Percentiles rank a stretch among this genome's conserved stretches.
Conservation (phyloP, 2,329 filamentous ascomycete genomes). For the Colletotrichum trifolii region DNA sequence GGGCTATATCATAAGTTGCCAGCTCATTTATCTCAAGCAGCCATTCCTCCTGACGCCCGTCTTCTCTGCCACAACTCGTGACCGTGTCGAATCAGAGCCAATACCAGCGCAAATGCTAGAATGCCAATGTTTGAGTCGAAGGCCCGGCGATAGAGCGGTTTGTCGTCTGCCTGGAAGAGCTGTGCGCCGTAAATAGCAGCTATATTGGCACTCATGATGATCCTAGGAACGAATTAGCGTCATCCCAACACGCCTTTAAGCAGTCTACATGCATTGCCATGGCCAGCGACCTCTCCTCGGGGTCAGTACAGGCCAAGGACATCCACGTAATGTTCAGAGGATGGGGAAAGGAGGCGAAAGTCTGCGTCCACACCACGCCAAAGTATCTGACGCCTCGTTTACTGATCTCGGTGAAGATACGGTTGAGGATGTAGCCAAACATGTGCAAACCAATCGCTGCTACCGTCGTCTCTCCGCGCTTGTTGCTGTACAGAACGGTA, state of each 20-base stretch:
- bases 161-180: constrained; percentile 66
- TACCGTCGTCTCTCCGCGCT: constrained; percentile 64
- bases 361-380: constrained; percentile 66
- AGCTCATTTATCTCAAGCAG: too few species aligned
- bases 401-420: constrained; percentile 59
- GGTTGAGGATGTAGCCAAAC: constrained; percentile 65
- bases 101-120: constrained; percentile 52
- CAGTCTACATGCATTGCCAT: constrained; percentile 63
- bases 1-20: too few species aligned
- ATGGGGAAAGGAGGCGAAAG: constrained; percentile 64
- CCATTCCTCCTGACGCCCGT: too few species aligned
- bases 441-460: constrained; percentile 58
- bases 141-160: constrained; percentile 61
- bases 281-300: constrained; percentile 67
- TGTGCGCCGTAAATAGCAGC: constrained; percentile 71
- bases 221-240: constrained; percentile 43
- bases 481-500: constrained; percentile 47
- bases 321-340: constrained; percentile 71
- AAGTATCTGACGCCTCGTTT: constrained; percentile 60
- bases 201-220: constrained; percentile 72
- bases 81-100: constrained; percentile 55
- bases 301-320: constrained; percentile 65
- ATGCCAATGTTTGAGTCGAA: constrained; percentile 60
- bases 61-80: constrained; percentile 48
- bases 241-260: too few species aligned